A percentile compares a stretch with the other conserved stretches of the same genome.
Evolutionary conservation across 257 asterid genomes (phyloP).

Genomic region (Nicotiana paniculata): DNA sequence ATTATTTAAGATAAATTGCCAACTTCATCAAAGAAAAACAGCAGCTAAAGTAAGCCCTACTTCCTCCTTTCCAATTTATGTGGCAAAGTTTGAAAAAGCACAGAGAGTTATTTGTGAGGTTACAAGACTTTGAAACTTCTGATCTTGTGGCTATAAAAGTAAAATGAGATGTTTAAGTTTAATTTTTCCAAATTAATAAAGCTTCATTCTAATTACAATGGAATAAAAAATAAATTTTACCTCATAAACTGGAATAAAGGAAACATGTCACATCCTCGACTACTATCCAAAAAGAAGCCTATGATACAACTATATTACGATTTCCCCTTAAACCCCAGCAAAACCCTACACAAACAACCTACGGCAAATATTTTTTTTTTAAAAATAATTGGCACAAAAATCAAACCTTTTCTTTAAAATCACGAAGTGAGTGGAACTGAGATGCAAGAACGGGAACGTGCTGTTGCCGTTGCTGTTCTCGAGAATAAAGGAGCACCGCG

Average conservation of each 20-base stretch:
- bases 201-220: too few relatives aligned
- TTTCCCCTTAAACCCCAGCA: slow-evolving; percentile 18
- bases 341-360: slow-evolving; percentile 20
- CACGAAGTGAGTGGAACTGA: slow-evolving; percentile 25
- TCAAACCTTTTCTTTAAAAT: slow-evolving; percentile 33
- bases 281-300: neutral
- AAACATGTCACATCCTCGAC: neutral
- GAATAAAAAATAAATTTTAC: too few relatives aligned
- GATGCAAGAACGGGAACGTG: slow-evolving; percentile 19
- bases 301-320: neutral
- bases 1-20: neutral
- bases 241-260: too few relatives aligned
- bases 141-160: too few relatives aligned
- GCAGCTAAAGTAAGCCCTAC: neutral
- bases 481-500: slow-evolving; percentile 32
- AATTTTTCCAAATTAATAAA: too few relatives aligned
- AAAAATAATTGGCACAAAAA: neutral
- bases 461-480: slow-evolving; percentile 19
- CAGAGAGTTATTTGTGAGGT: too few relatives aligned
- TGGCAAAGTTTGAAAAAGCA: neutral
- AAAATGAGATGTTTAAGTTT: too few relatives aligned
- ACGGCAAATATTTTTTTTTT: neutral
- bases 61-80: too few relatives aligned
- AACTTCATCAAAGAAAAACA: neutral
- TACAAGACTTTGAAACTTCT: too few relatives aligned